Conservation (phyloP, 345 rosid genomes). For the Eucalyptus viminalis region DNA sequence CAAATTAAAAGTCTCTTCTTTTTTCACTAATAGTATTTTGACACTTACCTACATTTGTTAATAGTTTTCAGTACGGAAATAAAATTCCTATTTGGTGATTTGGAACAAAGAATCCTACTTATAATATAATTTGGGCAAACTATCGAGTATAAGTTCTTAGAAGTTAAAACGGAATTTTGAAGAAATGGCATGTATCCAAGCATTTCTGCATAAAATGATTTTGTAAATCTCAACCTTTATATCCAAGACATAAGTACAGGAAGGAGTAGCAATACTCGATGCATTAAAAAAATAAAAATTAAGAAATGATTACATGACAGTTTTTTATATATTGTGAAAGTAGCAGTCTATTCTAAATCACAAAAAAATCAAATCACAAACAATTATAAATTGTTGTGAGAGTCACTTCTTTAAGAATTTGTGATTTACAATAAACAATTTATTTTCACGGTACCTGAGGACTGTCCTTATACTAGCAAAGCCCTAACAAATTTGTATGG, state of each 20-base stretch:
- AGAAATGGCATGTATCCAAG: not conserved
- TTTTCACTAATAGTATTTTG: not conserved
- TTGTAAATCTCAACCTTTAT: not conserved
- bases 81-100: not conserved
- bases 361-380: too few relatives aligned
- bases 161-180: not conserved
- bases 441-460: too few relatives aligned
- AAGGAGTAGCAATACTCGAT: not conserved
- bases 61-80: not conserved
- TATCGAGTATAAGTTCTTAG: not conserved
- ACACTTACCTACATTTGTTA: not conserved
- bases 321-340: too few relatives aligned
- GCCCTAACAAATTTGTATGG: not conserved
- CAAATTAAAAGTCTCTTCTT: not conserved
- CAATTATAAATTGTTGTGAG: too few relatives aligned
- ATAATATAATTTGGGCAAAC: not conserved
- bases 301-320: too few relatives aligned
- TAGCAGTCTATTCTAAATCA: too few relatives aligned
- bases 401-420: too few relatives aligned
- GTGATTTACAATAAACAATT: too few relatives aligned
- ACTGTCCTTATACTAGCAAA: too few relatives aligned
- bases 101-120: not conserved
- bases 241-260: not conserved
- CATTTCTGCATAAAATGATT: not conserved
- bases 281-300: not conserved